Conservation (phyloP, 176 grass and related monocot species). For the Rhipidocladum racemiflorum region DNA sequence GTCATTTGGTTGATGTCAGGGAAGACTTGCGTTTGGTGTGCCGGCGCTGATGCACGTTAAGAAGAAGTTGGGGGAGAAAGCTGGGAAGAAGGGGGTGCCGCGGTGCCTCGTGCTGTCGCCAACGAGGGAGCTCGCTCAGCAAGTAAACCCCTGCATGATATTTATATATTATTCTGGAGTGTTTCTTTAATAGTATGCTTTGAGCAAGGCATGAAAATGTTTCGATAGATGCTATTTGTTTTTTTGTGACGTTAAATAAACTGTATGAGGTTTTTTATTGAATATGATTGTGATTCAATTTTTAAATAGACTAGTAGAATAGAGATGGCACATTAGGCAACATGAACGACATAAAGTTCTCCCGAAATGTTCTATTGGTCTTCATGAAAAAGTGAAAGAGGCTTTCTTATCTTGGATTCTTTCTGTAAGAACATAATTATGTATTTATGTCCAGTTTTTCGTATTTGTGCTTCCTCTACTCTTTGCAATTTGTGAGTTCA, state of each 20-base stretch:
- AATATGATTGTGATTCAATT: neutral
- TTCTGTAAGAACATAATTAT: slow-evolving; percentile 6
- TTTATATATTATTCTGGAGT: neutral
- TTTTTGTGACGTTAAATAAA: neutral
- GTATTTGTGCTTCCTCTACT: neutral
- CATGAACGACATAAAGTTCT: neutral
- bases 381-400: neutral
- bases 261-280: neutral
- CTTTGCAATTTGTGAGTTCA: slow-evolving; percentile 2
- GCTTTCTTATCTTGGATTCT: slow-evolving; percentile 10
- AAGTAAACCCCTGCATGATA: slow-evolving; percentile 39
- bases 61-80: slow-evolving; percentile 52
- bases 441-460: neutral
- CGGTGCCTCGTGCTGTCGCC: slow-evolving; percentile 80
- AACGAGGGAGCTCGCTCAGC: slow-evolving; percentile 95
- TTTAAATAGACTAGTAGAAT: neutral
- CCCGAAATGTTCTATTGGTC: neutral
- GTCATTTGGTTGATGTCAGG: slow-evolving; percentile 41
- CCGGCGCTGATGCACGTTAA: slow-evolving; percentile 83
- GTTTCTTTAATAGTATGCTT: neutral
- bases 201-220: neutral
- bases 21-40: slow-evolving; percentile 97
- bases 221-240: neutral
- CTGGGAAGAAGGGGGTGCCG: slow-evolving; percentile 65
- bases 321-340: neutral